Evolutionary conservation across 345 rosid species (phyloP).

Genomic region (Arabidopsis thaliana): TAIR10.1 NC_003075.7:10760001-10760500

Average conservation of each 20-base stretch:
- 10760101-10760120: slow-evolving; percentile 52
- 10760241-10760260: slow-evolving; percentile 44
- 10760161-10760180: slow-evolving; percentile 64
- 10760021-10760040: not conserved
- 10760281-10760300: slow-evolving; percentile 48
- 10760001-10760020: too few species aligned
- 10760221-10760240: slow-evolving; percentile 45
- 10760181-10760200: slow-evolving; percentile 56
- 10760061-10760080: slow-evolving; percentile 55
- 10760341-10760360: too few species aligned
- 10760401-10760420: too few species aligned
- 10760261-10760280: slow-evolving; percentile 37
- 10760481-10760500: too few species aligned
- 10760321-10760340: slow-evolving; percentile 37
- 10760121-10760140: slow-evolving; percentile 56
- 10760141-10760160: slow-evolving; percentile 54
- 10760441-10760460: too few species aligned
- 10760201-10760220: slow-evolving; percentile 46
- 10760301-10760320: slow-evolving; percentile 46
- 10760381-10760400: too few species aligned
- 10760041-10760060: slow-evolving; percentile 53
- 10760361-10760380: too few species aligned
- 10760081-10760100: slow-evolving; percentile 82
- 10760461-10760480: too few species aligned
- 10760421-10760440: too few species aligned